Evolutionary conservation across 2,329 filamentous ascomycete genomes (phyloP).

Genomic region (Aspergillus melleus): DNA sequence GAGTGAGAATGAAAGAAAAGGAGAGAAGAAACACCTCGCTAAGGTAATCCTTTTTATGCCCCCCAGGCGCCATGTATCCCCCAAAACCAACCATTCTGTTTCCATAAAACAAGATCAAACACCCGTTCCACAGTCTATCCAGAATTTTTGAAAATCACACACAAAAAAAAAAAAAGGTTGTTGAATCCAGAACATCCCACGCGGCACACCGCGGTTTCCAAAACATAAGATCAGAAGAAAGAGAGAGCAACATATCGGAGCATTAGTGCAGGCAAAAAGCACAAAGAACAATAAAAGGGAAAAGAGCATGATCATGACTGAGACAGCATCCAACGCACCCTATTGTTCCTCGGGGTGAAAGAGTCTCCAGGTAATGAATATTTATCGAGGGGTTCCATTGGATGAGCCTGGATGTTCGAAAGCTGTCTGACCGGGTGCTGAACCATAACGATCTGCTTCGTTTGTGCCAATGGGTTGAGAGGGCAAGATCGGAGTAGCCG

Average conservation of each 20-base stretch:
- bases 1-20: slow-evolving; percentile 1
- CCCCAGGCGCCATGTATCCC: slow-evolving; percentile 29
- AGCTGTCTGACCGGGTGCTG: slow-evolving; percentile 24
- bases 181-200: slow-evolving; percentile 10
- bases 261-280: neutral
- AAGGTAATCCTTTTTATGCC: slow-evolving; percentile 26
- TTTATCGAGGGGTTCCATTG: slow-evolving; percentile 35
- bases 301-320: slow-evolving; percentile 9
- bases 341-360: no score
- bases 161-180: slow-evolving; percentile 14
- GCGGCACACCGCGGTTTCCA: slow-evolving; percentile 8
- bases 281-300: slow-evolving; percentile 15
- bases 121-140: slow-evolving; percentile 35
- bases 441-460: slow-evolving; percentile 34
- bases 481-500: slow-evolving; percentile 35
- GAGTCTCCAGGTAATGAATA: no score
- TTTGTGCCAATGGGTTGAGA: slow-evolving; percentile 33
- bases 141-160: slow-evolving; percentile 10
- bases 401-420: slow-evolving; percentile 34
- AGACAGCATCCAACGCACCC: no score
- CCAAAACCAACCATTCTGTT: slow-evolving; percentile 24
- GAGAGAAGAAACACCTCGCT: slow-evolving; percentile 9
- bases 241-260: slow-evolving; percentile 1
- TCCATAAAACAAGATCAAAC: slow-evolving; percentile 24
- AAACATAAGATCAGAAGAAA: slow-evolving; percentile 20